A percentile compares a stretch with the other conserved stretches of the same genome.
Conservation (phyloP, 345 rosid species). For the Stellera chamaejasme region DNA sequence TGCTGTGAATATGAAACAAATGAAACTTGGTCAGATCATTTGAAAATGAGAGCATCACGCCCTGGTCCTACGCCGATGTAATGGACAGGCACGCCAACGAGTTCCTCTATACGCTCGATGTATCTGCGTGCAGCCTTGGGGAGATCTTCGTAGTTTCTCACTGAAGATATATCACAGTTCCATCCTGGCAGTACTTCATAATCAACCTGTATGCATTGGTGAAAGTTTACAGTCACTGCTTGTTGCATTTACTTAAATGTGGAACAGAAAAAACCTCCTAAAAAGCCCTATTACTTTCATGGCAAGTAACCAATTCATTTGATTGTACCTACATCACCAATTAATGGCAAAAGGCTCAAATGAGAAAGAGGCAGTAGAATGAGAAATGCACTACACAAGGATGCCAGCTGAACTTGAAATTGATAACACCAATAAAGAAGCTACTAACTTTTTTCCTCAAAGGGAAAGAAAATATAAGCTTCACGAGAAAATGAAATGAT, state of each 20-base stretch:
- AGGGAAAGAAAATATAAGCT: neutral
- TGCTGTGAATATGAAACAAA: neutral
- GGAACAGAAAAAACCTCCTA: too few species aligned
- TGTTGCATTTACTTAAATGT: too few species aligned
- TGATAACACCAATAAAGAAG: neutral
- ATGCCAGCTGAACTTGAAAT: too few species aligned
- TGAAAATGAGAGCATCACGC: conserved; percentile 84
- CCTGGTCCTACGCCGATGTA: conserved; percentile 93
- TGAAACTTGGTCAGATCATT: conserved; percentile 24
- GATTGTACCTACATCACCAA: too few species aligned
- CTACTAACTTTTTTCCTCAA: neutral
- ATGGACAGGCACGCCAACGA: conserved; percentile 70
- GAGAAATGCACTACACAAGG: too few species aligned
- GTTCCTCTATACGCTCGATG: conserved; percentile 90
- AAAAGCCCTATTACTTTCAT: too few species aligned
- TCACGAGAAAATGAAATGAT: neutral
- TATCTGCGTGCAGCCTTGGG: conserved; percentile 73
- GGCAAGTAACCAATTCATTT: too few species aligned
- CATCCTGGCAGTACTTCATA: conserved; percentile 92
- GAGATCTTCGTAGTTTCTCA: conserved; percentile 71
- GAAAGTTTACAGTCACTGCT: too few species aligned
- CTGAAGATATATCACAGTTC: conserved; percentile 68
- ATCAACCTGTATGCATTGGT: conserved; percentile 49
- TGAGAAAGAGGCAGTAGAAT: too few species aligned
- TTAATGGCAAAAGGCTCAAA: too few species aligned